Evolutionary conservation across 306 rosid genomes (phyloP).

Genomic region (Castanea sativa): DNA sequence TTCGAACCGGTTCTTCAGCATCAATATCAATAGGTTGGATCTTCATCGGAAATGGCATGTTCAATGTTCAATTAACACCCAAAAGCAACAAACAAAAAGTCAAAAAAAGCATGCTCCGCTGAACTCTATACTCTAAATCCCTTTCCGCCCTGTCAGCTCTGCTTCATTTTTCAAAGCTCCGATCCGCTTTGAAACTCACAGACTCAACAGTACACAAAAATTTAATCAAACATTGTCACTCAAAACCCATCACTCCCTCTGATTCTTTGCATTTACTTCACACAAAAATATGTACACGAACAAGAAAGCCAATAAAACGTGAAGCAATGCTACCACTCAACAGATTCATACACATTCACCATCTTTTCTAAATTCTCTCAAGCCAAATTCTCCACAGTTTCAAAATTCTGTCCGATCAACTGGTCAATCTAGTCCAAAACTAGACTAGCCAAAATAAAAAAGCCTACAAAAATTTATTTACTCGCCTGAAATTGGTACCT

Average conservation of each 20-base stretch:
- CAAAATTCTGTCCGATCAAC: background rate
- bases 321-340: conserved; percentile 2
- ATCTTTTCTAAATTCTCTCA: background rate
- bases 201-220: background rate
- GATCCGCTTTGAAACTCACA: conserved; percentile 17
- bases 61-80: background rate
- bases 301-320: background rate
- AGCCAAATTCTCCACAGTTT: background rate
- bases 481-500: conserved; percentile 20
- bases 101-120: background rate
- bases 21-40: conserved; percentile 84
- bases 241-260: conserved; percentile 12
- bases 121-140: conserved; percentile 1
- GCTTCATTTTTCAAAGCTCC: conserved; percentile 31
- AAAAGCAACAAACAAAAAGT: too few species aligned
- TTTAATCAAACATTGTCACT: conserved; percentile 9
- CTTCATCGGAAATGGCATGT: conserved; percentile 87
- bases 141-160: conserved; percentile 23
- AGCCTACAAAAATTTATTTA: conserved; percentile 15
- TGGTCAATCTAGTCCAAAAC: background rate
- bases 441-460: background rate
- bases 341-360: background rate
- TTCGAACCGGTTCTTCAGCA: conserved; percentile 49
- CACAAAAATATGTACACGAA: background rate
- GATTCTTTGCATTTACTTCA: background rate